phyloP scores from a whole-genome alignment of 2,329 filamentous ascomycete species.

The Arthrinium puccinioides region DNA sequence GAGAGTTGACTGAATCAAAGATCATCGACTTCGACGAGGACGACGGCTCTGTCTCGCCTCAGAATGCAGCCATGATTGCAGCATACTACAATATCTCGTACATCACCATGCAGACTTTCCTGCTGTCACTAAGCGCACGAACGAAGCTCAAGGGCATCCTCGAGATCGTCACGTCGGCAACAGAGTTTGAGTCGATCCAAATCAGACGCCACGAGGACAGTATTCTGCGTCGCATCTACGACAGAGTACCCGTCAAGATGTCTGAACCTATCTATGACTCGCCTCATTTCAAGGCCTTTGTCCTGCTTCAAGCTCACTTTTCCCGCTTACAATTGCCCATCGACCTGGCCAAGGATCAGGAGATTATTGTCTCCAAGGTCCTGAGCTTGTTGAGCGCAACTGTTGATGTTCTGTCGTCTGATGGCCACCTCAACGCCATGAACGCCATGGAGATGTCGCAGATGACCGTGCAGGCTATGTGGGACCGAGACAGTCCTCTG shows the following conservation, averaged over 20 bases:
- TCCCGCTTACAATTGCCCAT: constrained; percentile 94
- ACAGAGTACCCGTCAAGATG: constrained; percentile 93
- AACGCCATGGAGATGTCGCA: constrained; percentile 98
- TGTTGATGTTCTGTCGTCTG: constrained; percentile 91
- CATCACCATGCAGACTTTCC: constrained; percentile 97
- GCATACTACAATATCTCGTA: constrained; percentile 99
- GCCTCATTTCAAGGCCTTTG: constrained; percentile 97
- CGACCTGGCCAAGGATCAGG: constrained; percentile 93
- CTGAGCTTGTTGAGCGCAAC: constrained; percentile 83
- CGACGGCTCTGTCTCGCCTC: constrained; percentile 78
- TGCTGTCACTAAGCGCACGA: constrained; percentile 78
- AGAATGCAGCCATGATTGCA: constrained; percentile 96
- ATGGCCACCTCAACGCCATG: constrained; percentile 95
- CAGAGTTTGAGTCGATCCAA: constrained; percentile 92
- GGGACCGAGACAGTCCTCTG: constrained; percentile 92
- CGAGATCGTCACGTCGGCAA: constrained; percentile 94
- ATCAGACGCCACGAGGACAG: constrained; percentile 88
- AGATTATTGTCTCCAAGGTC: constrained; percentile 76
- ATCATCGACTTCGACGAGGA: constrained; percentile 95
- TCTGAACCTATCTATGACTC: constrained; percentile 77
- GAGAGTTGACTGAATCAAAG: constrained; percentile 85
- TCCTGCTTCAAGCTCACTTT: constrained; percentile 96
- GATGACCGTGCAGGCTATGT: constrained; percentile 98
- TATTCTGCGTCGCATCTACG: constrained; percentile 85
- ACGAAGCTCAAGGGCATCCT: constrained; percentile 96